These are phyloP conservation scores for Clavispora carvajalis DNA, from an alignment of 805 yeast species.

Conservation along the genomic window DNA sequence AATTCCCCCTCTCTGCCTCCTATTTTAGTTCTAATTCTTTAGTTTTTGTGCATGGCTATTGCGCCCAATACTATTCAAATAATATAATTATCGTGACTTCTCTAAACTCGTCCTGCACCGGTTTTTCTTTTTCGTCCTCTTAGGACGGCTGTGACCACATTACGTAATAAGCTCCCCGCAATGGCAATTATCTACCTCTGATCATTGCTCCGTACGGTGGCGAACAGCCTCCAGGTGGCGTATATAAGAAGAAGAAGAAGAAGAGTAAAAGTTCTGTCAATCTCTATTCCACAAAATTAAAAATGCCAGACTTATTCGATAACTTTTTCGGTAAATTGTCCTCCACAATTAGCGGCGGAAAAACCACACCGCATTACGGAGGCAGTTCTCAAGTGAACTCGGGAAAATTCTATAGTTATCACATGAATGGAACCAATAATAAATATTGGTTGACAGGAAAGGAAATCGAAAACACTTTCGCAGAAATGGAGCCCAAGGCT, in stretches of 20 bases:
- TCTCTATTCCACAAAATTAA: background rate
- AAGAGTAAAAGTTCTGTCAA: background rate
- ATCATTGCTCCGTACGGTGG: background rate
- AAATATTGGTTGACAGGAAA: constrained; percentile 33
- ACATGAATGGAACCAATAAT: constrained; percentile 31
- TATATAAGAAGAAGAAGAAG: background rate
- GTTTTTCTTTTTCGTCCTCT: background rate
- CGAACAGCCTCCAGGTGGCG: background rate
- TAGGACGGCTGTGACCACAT: background rate
- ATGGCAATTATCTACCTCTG: background rate
- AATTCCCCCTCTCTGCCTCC: background rate
- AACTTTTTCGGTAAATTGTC: constrained; percentile 31
- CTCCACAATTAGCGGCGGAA: constrained; percentile 30
- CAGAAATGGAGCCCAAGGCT: constrained; percentile 1
- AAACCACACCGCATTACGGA: constrained; percentile 26
- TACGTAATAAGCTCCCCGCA: background rate
- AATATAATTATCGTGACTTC: background rate
- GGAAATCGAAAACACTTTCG: constrained; percentile 2
- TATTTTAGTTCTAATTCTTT: background rate
- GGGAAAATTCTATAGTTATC: constrained; percentile 35
- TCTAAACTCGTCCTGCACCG: background rate
- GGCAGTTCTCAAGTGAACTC: constrained; percentile 32
- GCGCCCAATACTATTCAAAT: background rate
- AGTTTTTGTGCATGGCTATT: constrained; percentile 1
- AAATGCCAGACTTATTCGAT: constrained; percentile 35